Conservation (phyloP, 176 grass and related monocot genomes). For the Lolium perenne region DNA sequence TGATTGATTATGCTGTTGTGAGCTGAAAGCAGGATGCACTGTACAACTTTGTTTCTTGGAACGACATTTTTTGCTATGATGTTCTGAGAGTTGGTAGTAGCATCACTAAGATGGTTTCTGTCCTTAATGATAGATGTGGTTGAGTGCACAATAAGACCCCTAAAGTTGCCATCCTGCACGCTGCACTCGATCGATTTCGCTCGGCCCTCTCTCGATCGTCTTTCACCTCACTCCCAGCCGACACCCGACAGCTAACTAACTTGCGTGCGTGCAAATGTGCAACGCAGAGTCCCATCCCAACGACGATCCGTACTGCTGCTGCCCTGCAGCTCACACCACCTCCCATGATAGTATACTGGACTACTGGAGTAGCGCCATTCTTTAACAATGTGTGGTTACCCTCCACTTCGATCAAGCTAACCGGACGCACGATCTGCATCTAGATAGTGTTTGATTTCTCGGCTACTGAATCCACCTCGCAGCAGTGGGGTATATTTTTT, state of each 20-base stretch:
- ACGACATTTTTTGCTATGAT: background rate
- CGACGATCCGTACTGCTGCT: background rate
- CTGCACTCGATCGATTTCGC: conserved; percentile 21
- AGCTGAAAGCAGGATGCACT: background rate
- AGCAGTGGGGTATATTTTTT: background rate
- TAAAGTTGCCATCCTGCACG: conserved; percentile 23
- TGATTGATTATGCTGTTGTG: background rate
- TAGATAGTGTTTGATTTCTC: background rate
- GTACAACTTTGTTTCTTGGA: background rate
- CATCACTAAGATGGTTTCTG: background rate
- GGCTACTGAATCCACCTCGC: conserved; percentile 5
- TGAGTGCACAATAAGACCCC: background rate
- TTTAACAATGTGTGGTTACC: conserved; percentile 21
- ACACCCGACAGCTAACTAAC: conserved; percentile 38
- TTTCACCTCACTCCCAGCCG: background rate
- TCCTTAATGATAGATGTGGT: background rate
- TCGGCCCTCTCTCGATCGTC: background rate
- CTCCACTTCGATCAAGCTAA: conserved; percentile 1
- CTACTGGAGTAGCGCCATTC: background rate
- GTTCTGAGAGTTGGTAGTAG: background rate
- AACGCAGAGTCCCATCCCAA: background rate
- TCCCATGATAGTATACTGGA: background rate
- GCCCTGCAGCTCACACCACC: background rate
- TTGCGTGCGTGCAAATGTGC: background rate
- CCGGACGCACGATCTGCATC: background rate